Evolutionary conservation across 1,284 basidiomycete genomes (phyloP).

Genomic region (Marasmius fiardii): DNA sequence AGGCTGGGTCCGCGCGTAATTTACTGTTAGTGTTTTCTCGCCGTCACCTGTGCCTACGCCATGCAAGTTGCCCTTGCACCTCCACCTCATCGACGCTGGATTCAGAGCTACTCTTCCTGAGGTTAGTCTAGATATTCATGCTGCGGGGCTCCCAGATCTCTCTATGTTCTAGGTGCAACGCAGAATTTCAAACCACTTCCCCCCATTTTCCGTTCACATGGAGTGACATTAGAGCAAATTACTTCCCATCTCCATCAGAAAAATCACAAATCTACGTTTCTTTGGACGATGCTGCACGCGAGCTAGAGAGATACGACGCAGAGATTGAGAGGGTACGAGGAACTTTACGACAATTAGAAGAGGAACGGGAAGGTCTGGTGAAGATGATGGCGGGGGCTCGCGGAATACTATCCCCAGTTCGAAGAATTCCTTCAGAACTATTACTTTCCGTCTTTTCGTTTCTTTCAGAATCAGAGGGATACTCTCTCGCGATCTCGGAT

Average conservation of each 20-base stretch:
- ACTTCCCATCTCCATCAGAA: neutral
- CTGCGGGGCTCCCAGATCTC: neutral
- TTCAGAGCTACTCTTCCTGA: too few species aligned
- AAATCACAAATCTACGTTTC: neutral
- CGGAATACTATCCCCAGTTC: neutral
- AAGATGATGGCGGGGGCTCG: neutral
- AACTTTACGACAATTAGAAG: neutral
- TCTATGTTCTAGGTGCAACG: neutral
- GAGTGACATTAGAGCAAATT: neutral
- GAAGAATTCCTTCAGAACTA: neutral
- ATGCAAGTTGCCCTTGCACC: too few species aligned
- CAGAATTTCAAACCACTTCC: neutral
- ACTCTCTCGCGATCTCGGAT: neutral
- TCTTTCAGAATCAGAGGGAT: neutral
- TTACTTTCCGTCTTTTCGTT: neutral
- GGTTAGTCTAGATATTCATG: too few species aligned
- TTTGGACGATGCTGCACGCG: neutral
- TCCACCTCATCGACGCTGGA: too few species aligned
- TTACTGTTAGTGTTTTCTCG: too few species aligned
- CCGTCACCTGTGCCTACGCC: too few species aligned
- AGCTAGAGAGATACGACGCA: neutral
- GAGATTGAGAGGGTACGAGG: neutral
- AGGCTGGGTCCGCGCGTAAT: too few species aligned
- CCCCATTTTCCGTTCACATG: neutral
- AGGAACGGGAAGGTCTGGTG: neutral